Base-by-base conservation (phyloP, 2,329 filamentous ascomycete genomes). In the Neopestalotiopsis sp. region DNA sequence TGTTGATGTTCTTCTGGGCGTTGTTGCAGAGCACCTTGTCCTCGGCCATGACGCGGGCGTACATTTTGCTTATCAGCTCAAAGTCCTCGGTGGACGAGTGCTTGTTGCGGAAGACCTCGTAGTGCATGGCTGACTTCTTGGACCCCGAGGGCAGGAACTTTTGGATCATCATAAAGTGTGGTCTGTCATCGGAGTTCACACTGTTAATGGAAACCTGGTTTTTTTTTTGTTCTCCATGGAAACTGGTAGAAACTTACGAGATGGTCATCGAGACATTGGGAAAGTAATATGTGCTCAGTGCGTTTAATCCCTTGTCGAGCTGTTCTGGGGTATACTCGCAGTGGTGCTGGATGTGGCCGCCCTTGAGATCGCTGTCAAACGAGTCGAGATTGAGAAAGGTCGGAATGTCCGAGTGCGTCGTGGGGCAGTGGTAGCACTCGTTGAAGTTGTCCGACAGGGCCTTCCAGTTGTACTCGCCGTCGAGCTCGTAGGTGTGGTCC, bases 161-260 rank as follows among this genome's bases (percentile, higher is more conserved):
- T 75, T 90, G 88, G 67, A 90, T 85, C 81, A 89, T 88, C 79
- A 91, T 86, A 78, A 90, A 90, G 78, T 90, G 82, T 17, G 87
- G 84, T n/a, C 86, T 87, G 70, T 59, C 62, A 17, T 12, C 24
- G 24, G 24, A 17, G 1, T 66, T 42, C 1, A 30, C 30, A 20
- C 6, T 59, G 24, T 59, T 24, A 59, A 24, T 13, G 13, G 53
- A 12, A 28, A n/a, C 20, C 20, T 34, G 59, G 59, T 20, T 20
- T 7, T 34, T 24, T 2, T 28, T 28, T 28, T 28, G 24, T 28
- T 28, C 24, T 28, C 24, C 67, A 61, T 65, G 38, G 7, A 28
- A 5, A 66, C 5, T 14, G n/a, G 42, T 75, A 73, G 24, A 28
- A 28, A 79, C 84, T 82, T 78, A 86, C 84, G 82, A 81, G 61